These are phyloP conservation scores for Tetrahymena thermophila DNA, from an alignment of 73 alveolate genomes.

Conservation along the genomic window DNA sequence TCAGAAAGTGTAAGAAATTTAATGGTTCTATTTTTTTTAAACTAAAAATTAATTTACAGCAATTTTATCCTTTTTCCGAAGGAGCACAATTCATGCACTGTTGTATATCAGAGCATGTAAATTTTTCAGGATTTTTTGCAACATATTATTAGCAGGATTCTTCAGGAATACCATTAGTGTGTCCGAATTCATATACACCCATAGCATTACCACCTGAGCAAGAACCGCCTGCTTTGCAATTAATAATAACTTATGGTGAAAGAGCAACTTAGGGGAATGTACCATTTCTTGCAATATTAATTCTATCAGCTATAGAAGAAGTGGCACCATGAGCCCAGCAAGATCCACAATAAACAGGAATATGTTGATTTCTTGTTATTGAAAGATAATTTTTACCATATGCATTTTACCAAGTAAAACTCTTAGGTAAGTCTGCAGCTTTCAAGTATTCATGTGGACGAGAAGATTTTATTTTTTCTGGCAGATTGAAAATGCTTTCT, in stretches of 20 bases:
- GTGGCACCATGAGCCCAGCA: constrained; percentile 89
- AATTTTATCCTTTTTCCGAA: not conserved
- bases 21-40: not conserved
- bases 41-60: not conserved
- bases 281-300: constrained; percentile 56
- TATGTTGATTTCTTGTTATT: constrained; percentile 64
- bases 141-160: constrained; percentile 58
- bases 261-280: constrained; percentile 55
- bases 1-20: not conserved
- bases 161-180: constrained; percentile 66
- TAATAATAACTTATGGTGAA: constrained; percentile 58
- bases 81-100: constrained; percentile 13
- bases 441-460: constrained; percentile 33
- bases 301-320: constrained; percentile 82
- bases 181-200: constrained; percentile 57
- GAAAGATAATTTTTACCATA: constrained; percentile 62
- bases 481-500: constrained; percentile 5
- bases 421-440: constrained; percentile 42
- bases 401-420: constrained; percentile 62
- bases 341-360: constrained; percentile 75
- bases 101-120: not conserved
- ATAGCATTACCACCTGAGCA: constrained; percentile 80
- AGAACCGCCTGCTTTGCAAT: constrained; percentile 79
- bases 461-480: constrained; percentile 7
- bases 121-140: constrained; percentile 29